phyloP scores from a whole-genome alignment of 2,329 filamentous ascomycete genomes.

The Colletotrichum incanum region DNA sequence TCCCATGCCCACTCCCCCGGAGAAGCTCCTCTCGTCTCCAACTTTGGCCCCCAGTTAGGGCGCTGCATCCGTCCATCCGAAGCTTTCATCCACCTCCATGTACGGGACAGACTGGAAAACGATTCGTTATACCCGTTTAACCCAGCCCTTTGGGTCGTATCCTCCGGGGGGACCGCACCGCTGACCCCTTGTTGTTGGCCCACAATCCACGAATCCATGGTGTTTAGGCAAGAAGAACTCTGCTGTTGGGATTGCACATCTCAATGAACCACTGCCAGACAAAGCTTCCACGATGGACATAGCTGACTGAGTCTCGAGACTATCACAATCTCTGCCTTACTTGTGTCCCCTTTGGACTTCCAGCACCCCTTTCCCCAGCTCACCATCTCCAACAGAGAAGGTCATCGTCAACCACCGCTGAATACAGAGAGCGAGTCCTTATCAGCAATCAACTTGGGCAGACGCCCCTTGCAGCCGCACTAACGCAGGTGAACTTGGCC shows the following conservation, averaged over 20 bases:
- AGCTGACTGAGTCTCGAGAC: too few relatives aligned
- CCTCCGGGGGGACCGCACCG: slow-evolving; percentile 17
- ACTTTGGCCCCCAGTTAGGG: slow-evolving; percentile 6
- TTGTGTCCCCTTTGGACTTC: background rate
- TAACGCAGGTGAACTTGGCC: slow-evolving; percentile 37
- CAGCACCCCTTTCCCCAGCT: background rate
- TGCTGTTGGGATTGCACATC: slow-evolving; percentile 10
- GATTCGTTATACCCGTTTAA: slow-evolving; percentile 1
- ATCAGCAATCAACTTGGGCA: slow-evolving; percentile 6
- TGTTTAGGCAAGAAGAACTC: background rate
- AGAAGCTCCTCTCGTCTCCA: background rate
- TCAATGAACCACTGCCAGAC: background rate
- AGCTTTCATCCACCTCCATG: background rate
- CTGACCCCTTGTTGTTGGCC: slow-evolving; percentile 18
- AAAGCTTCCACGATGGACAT: background rate
- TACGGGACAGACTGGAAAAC: background rate
- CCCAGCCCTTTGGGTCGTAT: slow-evolving; percentile 33
- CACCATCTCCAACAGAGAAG: background rate
- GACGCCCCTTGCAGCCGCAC: slow-evolving; percentile 38
- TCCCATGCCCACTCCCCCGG: too few relatives aligned
- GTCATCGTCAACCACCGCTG: background rate
- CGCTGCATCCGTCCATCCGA: slow-evolving; percentile 9
- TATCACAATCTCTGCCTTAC: slow-evolving; percentile 2
- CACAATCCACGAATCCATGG: background rate
- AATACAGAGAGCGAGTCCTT: slow-evolving; percentile 15